These are phyloP conservation scores for Akebia trifoliata DNA, from an alignment of 164 flowering plant genomes.

Conservation along the genomic window DNA sequence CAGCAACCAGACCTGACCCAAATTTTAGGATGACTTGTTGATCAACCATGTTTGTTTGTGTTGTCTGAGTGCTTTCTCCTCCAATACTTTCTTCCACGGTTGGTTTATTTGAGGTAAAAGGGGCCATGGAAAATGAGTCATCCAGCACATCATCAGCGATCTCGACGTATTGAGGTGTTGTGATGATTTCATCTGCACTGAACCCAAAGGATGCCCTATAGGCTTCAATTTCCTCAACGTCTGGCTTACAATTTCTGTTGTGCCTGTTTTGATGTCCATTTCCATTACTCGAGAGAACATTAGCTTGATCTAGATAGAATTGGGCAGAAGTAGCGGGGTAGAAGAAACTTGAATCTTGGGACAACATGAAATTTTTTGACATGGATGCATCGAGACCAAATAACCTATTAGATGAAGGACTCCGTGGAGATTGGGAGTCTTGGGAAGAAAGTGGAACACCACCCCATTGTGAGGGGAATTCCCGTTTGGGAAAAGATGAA, in stretches of 20 bases:
- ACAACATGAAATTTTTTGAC: slow-evolving; percentile 33
- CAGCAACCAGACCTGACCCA: slow-evolving; percentile 17
- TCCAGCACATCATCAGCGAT: slow-evolving; percentile 71
- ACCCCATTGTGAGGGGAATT: slow-evolving; percentile 58
- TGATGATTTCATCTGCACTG: slow-evolving; percentile 93
- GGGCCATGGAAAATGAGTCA: slow-evolving; percentile 67
- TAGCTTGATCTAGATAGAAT: slow-evolving; percentile 80
- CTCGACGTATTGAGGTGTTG: slow-evolving; percentile 76
- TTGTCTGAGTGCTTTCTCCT: slow-evolving; percentile 22
- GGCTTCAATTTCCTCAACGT: slow-evolving; percentile 90
- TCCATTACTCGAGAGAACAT: slow-evolving; percentile 50
- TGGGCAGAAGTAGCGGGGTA: slow-evolving; percentile 95
- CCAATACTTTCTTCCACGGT: slow-evolving; percentile 30
- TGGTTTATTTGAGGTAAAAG: slow-evolving; percentile 41
- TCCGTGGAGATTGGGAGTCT: slow-evolving; percentile 43
- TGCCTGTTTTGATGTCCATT: slow-evolving; percentile 63
- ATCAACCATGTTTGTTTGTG: slow-evolving; percentile 20
- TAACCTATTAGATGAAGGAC: slow-evolving; percentile 48
- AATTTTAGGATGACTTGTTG: slow-evolving; percentile 22
- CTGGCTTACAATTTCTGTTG: slow-evolving; percentile 56
- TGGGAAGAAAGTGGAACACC: slow-evolving; percentile 43
- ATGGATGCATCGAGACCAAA: slow-evolving; percentile 40
- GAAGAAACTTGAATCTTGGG: slow-evolving; percentile 84
- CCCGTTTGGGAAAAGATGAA: slow-evolving; percentile 61
- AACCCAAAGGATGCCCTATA: slow-evolving; percentile 97